Evolutionary conservation across 176 grass and related monocot genomes (phyloP).

Genomic region (Aegilops speltoides): DNA sequence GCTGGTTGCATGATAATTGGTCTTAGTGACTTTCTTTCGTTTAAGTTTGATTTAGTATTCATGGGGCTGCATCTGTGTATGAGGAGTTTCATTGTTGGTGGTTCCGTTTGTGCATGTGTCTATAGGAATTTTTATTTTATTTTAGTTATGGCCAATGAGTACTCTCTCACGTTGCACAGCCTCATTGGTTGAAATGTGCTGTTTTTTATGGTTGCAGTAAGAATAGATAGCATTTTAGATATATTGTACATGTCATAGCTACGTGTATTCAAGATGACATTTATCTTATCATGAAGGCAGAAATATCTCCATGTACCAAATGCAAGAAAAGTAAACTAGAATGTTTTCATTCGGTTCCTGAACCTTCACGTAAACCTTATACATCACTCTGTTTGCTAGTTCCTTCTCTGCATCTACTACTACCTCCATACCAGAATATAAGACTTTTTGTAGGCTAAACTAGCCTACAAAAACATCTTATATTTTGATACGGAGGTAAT

Average conservation of each 20-base stretch:
- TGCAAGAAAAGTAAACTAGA: constrained; percentile 7
- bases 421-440: not conserved
- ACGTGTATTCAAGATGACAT: not conserved
- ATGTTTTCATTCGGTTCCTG: not conserved
- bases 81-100: not conserved
- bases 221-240: not conserved
- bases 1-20: not conserved
- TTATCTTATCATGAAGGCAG: not conserved
- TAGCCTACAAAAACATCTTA: too few species aligned
- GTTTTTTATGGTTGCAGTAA: not conserved
- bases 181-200: not conserved
- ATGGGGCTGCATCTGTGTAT: not conserved
- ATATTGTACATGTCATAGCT: not conserved
- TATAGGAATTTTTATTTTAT: not conserved
- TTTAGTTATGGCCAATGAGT: not conserved
- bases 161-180: not conserved
- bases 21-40: not conserved
- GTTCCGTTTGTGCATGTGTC: not conserved
- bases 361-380: not conserved
- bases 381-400: not conserved
- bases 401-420: not conserved
- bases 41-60: not conserved
- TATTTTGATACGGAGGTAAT: too few species aligned
- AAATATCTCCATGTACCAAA: not conserved
- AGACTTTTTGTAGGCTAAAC: too few species aligned